Conservation (phyloP, 495 filamentous ascomycete genomes). For the Penicillium cinerascens region DNA sequence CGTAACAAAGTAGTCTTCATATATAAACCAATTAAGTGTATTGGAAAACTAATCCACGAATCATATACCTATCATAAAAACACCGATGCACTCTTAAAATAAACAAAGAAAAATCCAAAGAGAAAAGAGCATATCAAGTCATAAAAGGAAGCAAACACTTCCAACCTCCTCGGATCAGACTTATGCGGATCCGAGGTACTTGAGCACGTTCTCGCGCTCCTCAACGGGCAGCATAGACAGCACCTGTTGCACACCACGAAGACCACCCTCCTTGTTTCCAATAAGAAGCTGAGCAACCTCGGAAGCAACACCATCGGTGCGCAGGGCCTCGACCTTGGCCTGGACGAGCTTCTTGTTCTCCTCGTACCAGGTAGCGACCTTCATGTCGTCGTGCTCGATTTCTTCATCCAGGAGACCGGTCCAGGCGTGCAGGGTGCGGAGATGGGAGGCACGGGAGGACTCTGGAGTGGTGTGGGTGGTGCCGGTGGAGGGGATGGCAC, state of each 20-base stretch:
- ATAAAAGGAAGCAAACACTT: neutral
- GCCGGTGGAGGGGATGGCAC: slow-evolving; percentile 31
- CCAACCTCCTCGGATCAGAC: neutral
- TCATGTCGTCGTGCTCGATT: slow-evolving; percentile 72
- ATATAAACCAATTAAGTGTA: neutral
- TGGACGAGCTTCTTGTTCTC: slow-evolving; percentile 81
- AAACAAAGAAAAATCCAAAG: slow-evolving; percentile 9
- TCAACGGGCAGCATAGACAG: slow-evolving; percentile 79
- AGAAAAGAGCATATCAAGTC: slow-evolving; percentile 9
- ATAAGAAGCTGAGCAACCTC: slow-evolving; percentile 78
- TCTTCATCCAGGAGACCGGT: slow-evolving; percentile 58
- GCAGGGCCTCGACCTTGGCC: slow-evolving; percentile 74
- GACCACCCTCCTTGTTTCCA: slow-evolving; percentile 67
- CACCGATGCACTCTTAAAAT: slow-evolving; percentile 10
- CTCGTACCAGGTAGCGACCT: slow-evolving; percentile 95
- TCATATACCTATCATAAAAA: slow-evolving; percentile 3
- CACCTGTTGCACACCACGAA: slow-evolving; percentile 84
- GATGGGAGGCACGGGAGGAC: slow-evolving; percentile 55
- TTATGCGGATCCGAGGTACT: slow-evolving; percentile 55
- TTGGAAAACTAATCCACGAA: neutral
- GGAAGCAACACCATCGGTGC: slow-evolving; percentile 68
- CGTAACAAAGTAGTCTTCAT: neutral
- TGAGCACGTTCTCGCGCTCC: slow-evolving; percentile 83
- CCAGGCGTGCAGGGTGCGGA: slow-evolving; percentile 74
- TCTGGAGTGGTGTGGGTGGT: slow-evolving; percentile 27